A percentile compares a stretch with the other conserved stretches of the same genome.
Evolutionary conservation across 441 rosid species (phyloP).

Genomic region (Populus hybrid): DNA sequence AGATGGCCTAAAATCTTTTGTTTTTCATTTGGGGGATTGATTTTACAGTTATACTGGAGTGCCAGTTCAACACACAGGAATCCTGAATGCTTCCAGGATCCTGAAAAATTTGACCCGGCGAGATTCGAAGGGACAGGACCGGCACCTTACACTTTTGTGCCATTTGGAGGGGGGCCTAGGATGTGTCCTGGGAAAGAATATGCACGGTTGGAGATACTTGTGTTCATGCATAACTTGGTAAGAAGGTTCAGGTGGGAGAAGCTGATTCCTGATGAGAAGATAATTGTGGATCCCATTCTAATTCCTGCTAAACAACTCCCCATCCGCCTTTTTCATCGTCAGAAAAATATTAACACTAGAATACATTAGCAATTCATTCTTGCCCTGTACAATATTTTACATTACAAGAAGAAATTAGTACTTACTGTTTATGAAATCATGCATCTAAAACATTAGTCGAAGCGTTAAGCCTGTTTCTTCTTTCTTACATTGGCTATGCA

Average conservation of each 20-base stretch:
- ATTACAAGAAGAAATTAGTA: not conserved
- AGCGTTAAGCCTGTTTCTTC: too few species aligned
- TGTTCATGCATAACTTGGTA: constrained; percentile 29
- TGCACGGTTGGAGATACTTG: constrained; percentile 24
- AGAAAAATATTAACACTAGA: not conserved
- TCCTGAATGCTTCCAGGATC: not conserved
- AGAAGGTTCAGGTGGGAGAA: constrained; percentile 31
- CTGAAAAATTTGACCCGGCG: not conserved
- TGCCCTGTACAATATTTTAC: not conserved
- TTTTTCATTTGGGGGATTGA: not conserved
- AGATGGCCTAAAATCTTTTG: not conserved
- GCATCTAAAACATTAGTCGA: too few species aligned
- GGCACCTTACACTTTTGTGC: not conserved
- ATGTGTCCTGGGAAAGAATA: constrained; percentile 37
- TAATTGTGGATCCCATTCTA: constrained; percentile 21
- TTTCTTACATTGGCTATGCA: not conserved
- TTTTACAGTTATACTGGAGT: constrained; percentile 25
- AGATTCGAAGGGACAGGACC: not conserved
- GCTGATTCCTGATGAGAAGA: constrained; percentile 15
- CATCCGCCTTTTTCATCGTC: constrained; percentile 12
- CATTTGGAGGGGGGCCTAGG: constrained; percentile 34
- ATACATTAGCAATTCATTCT: not conserved
- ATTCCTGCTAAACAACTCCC: constrained; percentile 28
- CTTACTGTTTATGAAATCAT: not conserved
- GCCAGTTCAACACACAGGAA: not conserved